Percentiles rank a stretch among this genome's conserved stretches.
Conservation (phyloP, 2,329 filamentous ascomycete genomes). For the Grosmannia penicillata region DNA sequence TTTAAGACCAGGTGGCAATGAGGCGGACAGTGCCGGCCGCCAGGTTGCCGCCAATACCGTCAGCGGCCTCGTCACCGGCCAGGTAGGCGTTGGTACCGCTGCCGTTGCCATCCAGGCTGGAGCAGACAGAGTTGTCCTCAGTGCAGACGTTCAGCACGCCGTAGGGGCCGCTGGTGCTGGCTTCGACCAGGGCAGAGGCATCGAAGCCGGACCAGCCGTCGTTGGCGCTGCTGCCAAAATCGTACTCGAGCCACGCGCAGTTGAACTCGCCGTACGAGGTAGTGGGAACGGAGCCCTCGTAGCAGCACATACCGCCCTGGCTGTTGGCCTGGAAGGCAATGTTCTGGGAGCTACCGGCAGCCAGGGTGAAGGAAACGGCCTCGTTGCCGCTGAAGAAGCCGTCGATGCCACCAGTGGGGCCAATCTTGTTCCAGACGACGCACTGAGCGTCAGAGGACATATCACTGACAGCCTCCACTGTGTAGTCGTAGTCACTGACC, state of each 20-base stretch:
- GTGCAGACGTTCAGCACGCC: conserved; percentile 25
- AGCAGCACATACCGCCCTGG: conserved; percentile 34
- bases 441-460: conserved; percentile 19
- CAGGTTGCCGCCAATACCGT: conserved; percentile 22
- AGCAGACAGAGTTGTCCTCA: conserved; percentile 15
- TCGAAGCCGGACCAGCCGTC: conserved; percentile 34
- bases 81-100: conserved; percentile 19
- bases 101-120: conserved; percentile 17
- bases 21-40: conserved; percentile 11
- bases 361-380: conserved; percentile 26
- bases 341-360: conserved; percentile 20
- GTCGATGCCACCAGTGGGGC: conserved; percentile 25
- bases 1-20: conserved; percentile 8
- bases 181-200: conserved; percentile 31
- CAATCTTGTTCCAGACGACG: conserved; percentile 38
- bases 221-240: conserved; percentile 31
- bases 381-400: conserved; percentile 29
- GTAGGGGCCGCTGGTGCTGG: conserved; percentile 20
- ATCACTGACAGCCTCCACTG: conserved; percentile 23
- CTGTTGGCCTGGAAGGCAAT: conserved; percentile 30
- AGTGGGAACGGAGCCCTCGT: conserved; percentile 16
- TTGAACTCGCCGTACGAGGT: conserved; percentile 26
- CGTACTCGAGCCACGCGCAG: conserved; percentile 34
- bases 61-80: conserved; percentile 16
- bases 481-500: conserved; percentile 28